Percentiles rank a stretch among this genome's conserved stretches.
phyloP scores from a whole-genome alignment of 805 yeast genomes.

The Lipomyces japonicus region DNA sequence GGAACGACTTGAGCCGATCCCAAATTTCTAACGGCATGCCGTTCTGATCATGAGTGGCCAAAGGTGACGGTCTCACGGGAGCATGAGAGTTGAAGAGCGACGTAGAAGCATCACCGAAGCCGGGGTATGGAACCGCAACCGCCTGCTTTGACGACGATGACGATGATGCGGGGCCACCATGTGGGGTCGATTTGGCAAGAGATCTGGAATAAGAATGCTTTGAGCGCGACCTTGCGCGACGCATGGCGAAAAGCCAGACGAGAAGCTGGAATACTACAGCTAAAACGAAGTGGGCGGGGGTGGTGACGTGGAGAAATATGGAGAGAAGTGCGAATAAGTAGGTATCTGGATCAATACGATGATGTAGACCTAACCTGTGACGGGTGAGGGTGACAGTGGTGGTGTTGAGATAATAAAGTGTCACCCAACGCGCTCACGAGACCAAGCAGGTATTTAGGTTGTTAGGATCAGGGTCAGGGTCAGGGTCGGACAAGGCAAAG shows the following conservation, averaged over 20 bases:
- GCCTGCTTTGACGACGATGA: neutral
- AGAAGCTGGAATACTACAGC: no score
- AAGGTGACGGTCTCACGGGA: constrained; percentile 30
- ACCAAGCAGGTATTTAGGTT: no score
- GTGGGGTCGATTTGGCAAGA: neutral
- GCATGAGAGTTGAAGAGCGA: constrained; percentile 18
- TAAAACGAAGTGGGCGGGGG: no score
- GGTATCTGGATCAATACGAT: no score
- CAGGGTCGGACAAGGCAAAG: no score
- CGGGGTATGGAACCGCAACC: constrained; percentile 14
- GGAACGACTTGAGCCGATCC: constrained; percentile 53
- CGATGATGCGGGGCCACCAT: neutral
- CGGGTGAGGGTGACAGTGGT: no score
- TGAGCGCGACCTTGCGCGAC: constrained; percentile 5
- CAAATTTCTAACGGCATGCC: constrained; percentile 53
- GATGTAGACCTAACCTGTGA: no score
- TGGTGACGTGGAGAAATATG: no score
- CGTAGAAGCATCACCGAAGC: neutral
- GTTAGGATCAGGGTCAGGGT: no score
- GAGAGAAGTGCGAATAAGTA: no score
- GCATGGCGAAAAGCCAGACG: neutral
- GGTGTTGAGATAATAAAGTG: no score
- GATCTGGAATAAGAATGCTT: neutral
- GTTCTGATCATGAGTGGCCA: constrained; percentile 24
- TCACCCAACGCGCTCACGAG: no score